phyloP scores from a whole-genome alignment of 1,284 basidiomycete genomes.

The Marasmius tenuissimus region DNA sequence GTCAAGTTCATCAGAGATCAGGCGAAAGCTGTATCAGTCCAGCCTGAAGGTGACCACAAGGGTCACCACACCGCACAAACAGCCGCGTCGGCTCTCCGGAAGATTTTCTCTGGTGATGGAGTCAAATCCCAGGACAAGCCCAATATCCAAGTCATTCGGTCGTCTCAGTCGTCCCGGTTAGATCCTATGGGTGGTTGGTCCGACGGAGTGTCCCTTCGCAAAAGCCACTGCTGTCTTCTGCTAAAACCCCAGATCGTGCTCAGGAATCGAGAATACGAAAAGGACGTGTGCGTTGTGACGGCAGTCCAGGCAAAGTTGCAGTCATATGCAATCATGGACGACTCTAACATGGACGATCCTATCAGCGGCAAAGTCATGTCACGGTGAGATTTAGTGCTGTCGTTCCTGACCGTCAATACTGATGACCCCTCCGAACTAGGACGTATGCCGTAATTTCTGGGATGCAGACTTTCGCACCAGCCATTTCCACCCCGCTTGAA shows the following conservation, averaged over 20 bases:
- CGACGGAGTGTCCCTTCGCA: constrained; percentile 63
- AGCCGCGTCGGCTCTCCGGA: constrained; percentile 62
- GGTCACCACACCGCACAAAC: constrained; percentile 49
- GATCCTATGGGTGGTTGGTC: constrained; percentile 74
- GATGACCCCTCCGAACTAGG: constrained; percentile 33
- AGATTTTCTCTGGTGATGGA: constrained; percentile 55
- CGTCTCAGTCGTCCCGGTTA: constrained; percentile 29
- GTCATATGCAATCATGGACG: constrained; percentile 82
- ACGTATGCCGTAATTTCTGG: constrained; percentile 77
- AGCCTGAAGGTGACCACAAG: constrained; percentile 33
- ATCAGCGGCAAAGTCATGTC: constrained; percentile 86
- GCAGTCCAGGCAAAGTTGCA: constrained; percentile 84
- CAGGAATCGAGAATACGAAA: constrained; percentile 58
- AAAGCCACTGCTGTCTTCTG: constrained; percentile 81
- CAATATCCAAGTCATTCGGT: constrained; percentile 28
- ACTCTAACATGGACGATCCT: constrained; percentile 78
- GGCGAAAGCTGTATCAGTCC: constrained; percentile 46
- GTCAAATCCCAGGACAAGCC: constrained; percentile 40
- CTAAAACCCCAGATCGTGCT: constrained; percentile 92
- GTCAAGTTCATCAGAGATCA: constrained; percentile 86
- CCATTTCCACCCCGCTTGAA: constrained; percentile 34
- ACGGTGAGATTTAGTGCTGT: constrained; percentile 47
- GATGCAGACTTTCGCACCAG: constrained; percentile 88
- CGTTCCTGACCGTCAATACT: no score
- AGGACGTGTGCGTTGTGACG: constrained; percentile 76